phyloP scores from a whole-genome alignment of 352 stramenopile genomes.

The Globisporangium cederbergense region DNA sequence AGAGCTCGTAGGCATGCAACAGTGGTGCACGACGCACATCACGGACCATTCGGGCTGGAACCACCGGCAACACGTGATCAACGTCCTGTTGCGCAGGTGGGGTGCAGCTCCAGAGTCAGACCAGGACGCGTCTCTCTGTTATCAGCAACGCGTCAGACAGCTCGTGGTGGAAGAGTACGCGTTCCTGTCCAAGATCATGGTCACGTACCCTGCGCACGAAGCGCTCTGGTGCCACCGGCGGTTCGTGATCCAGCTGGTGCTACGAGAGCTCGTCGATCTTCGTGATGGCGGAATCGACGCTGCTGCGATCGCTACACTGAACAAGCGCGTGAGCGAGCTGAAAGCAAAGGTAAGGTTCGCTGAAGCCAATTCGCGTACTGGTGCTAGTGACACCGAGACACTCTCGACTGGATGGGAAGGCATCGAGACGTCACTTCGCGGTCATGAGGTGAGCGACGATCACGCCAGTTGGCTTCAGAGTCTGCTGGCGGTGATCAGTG shows the following conservation, averaged over 20 bases:
- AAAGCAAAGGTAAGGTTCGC: conserved; percentile 4
- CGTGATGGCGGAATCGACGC: not conserved
- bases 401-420: not conserved
- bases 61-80: conserved; percentile 61
- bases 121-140: not conserved
- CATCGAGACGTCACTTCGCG: not conserved
- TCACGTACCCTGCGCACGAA: conserved; percentile 49
- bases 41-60: conserved; percentile 82
- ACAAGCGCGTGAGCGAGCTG: conserved; percentile 7
- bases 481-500: conserved; percentile 23
- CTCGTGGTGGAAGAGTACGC: conserved; percentile 44
- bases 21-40: conserved; percentile 66
- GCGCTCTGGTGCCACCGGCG: conserved; percentile 79
- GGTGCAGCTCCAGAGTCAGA: not conserved
- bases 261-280: conserved; percentile 15
- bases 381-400: not conserved
- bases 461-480: not conserved
- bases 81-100: conserved; percentile 20
- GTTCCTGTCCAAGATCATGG: conserved; percentile 51
- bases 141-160: not conserved
- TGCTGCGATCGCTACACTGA: not conserved
- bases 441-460: not conserved
- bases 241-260: conserved; percentile 49
- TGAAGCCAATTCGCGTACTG: not conserved
- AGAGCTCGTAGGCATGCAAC: conserved; percentile 51